phyloP scores from a whole-genome alignment of 148 eudicot species.

The Fallopia convolvulus region DNA sequence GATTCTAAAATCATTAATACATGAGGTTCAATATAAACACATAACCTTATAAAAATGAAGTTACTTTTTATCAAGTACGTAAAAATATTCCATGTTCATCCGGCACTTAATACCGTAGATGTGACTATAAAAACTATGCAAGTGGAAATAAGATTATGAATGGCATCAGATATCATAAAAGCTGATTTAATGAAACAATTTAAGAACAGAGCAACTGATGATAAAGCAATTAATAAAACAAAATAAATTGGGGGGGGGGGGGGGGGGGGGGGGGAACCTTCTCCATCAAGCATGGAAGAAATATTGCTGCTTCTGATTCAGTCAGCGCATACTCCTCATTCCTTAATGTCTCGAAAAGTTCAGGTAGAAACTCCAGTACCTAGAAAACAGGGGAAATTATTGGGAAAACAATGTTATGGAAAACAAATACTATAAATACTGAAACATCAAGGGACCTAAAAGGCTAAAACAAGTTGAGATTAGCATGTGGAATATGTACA shows the following conservation, averaged over 20 bases:
- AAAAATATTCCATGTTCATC: background rate
- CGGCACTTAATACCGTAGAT: background rate
- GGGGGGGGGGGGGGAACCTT: constrained; percentile 39
- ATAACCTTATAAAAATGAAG: background rate
- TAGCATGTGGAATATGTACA: background rate
- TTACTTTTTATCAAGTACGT: background rate
- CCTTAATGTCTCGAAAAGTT: constrained; percentile 68
- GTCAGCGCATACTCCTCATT: constrained; percentile 78
- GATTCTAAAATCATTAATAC: background rate
- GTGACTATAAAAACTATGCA: background rate
- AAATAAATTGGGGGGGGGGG: too few species aligned
- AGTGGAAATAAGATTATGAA: background rate
- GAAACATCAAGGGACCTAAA: background rate
- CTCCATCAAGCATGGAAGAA: constrained; percentile 84
- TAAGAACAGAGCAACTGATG: background rate
- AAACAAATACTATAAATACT: background rate
- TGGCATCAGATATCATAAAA: background rate
- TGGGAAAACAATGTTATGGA: background rate
- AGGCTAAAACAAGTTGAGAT: background rate
- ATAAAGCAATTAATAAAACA: background rate
- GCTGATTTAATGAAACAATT: background rate
- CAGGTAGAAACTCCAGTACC: constrained; percentile 96
- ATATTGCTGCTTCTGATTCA: constrained; percentile 88
- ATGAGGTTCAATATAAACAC: background rate
- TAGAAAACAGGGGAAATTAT: constrained; percentile 12